A percentile compares a stretch with the other conserved stretches of the same genome.
Evolutionary conservation across 140 eudicot species (phyloP).

Genomic region (Flaveria floridana): DNA sequence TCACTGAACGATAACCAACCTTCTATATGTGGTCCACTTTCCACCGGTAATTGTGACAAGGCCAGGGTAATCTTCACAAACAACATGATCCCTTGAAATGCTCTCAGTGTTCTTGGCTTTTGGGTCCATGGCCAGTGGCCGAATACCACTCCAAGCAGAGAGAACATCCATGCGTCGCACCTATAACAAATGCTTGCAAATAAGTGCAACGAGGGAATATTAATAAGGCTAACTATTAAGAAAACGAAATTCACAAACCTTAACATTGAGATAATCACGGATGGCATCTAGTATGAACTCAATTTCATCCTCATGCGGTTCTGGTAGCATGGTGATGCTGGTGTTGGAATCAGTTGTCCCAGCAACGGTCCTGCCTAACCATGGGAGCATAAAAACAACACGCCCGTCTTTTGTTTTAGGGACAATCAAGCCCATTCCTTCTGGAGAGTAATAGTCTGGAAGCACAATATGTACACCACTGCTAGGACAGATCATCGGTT

Average conservation of each 20-base stretch:
- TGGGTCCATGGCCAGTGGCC: conserved; percentile 93
- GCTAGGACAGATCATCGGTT: conserved; percentile 89
- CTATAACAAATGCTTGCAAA: conserved; percentile 30
- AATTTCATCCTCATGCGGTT: conserved; percentile 97
- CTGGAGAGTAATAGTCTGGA: conserved; percentile 96
- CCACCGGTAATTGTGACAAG: conserved; percentile 97
- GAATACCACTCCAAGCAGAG: conserved; percentile 99
- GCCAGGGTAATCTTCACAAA: conserved; percentile 88
- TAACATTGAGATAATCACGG: conserved; percentile 85
- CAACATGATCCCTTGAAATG: conserved; percentile 92
- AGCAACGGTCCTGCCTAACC: conserved; percentile 98
- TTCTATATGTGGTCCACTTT: conserved; percentile 98
- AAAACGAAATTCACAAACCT: conserved; percentile 48
- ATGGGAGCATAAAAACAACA: conserved; percentile 96
- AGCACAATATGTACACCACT: conserved; percentile 96
- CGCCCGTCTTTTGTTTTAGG: conserved; percentile 99
- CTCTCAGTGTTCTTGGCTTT: conserved; percentile 87
- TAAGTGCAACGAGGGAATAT: too few relatives aligned
- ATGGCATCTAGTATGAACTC: conserved; percentile 90
- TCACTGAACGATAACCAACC: conserved; percentile 32
- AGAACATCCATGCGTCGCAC: conserved; percentile 88
- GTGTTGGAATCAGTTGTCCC: conserved; percentile 95
- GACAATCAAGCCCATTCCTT: conserved; percentile 97
- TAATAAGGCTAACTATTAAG: too few relatives aligned
- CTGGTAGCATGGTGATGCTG: conserved; percentile 84